Conservation (phyloP, 305 asterid genomes). For the Fraxinus nigra region DNA sequence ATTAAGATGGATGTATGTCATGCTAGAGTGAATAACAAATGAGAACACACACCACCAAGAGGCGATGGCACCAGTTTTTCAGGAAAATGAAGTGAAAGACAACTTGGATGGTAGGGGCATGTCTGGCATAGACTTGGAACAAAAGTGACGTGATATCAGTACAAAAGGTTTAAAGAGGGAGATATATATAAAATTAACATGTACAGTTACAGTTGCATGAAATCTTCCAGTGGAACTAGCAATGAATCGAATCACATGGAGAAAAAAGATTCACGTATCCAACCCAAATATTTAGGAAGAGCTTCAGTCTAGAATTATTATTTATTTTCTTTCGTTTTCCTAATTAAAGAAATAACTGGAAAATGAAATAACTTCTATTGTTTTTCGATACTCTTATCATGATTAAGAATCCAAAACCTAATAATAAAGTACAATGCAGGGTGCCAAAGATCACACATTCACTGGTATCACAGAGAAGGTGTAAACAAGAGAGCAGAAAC, state of each 20-base stretch:
- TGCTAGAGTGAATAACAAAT: background rate
- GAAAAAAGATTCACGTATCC: background rate
- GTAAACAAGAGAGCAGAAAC: background rate
- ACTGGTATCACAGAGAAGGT: background rate
- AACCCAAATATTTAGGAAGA: background rate
- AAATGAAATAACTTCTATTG: background rate
- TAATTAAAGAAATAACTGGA: background rate
- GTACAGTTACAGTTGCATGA: background rate
- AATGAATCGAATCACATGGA: background rate
- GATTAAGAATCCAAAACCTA: background rate
- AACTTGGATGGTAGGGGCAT: background rate
- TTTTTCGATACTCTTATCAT: background rate
- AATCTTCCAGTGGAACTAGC: background rate
- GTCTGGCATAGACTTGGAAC: background rate
- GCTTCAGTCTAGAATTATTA: background rate
- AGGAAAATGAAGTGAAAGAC: background rate
- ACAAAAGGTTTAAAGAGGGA: background rate
- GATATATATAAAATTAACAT: background rate
- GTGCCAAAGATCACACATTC: background rate
- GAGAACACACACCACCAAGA: background rate
- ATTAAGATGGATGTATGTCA: background rate
- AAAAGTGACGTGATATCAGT: background rate
- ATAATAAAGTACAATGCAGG: background rate
- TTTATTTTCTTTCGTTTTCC: background rate
- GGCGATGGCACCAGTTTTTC: background rate